phyloP scores from a whole-genome alignment of 1,139 yeast genomes.

The Diutina neorugosa region DNA sequence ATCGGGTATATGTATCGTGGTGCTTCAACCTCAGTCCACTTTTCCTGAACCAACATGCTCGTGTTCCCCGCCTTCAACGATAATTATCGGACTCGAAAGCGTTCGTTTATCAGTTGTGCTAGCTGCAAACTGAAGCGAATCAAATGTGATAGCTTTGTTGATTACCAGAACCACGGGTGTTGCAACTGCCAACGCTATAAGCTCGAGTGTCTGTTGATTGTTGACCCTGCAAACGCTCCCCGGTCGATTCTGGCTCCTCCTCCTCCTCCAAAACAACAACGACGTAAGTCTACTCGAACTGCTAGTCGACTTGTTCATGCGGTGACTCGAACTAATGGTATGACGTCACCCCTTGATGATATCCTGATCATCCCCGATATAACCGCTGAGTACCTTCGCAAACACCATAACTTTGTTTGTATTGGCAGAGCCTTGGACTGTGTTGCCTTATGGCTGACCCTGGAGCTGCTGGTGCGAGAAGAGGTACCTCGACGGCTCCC shows the following conservation, averaged over 20 bases:
- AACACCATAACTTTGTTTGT: neutral
- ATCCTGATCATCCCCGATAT: neutral
- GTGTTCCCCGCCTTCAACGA: slow-evolving; percentile 51
- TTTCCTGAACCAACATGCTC: too few species aligned
- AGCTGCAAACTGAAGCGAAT: slow-evolving; percentile 34
- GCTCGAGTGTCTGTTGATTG: slow-evolving; percentile 9
- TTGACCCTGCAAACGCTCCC: neutral
- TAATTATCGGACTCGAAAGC: slow-evolving; percentile 38
- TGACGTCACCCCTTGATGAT: neutral
- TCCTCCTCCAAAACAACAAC: too few species aligned
- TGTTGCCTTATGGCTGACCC: neutral
- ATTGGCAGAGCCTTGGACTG: neutral
- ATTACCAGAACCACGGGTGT: slow-evolving; percentile 27
- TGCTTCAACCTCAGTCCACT: too few species aligned
- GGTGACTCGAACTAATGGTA: neutral
- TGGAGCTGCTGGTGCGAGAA: neutral
- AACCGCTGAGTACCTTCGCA: neutral
- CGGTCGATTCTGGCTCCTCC: too few species aligned
- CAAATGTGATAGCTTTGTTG: slow-evolving; percentile 23
- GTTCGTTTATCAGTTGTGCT: slow-evolving; percentile 42
- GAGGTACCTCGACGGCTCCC: neutral
- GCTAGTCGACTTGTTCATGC: too few species aligned
- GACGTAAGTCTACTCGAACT: too few species aligned
- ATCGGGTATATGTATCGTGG: too few species aligned
- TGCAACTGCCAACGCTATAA: slow-evolving; percentile 17